Evolutionary conservation across 2,329 filamentous ascomycete species (phyloP), one percentile per base, ranked within the genome.

Genomic region (Curvularia spicifera): DNA sequence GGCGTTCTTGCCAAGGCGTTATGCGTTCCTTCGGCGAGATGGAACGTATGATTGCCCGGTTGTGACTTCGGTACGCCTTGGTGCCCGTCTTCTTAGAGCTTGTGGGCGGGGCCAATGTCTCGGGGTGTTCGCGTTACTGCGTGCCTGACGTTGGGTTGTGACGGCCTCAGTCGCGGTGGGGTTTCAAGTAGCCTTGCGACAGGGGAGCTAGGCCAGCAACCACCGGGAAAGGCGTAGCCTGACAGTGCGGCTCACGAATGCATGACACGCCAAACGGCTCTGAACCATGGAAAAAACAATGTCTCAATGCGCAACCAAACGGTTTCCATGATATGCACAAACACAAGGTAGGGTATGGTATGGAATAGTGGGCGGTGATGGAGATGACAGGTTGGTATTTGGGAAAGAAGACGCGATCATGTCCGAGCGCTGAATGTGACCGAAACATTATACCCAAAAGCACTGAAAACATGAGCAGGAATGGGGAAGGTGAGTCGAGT

Each of bases 1-100:
- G 63, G 57, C 43, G 52, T 53, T 61, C 47, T 15, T 57, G 71
- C 67, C 66, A 69, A 69, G 69, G 58, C 48, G 53, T 71, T 60
- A 76, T 72, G 73, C 72, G 56, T 33, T 68, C 61, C 70, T 51
- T 56, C 56, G 40, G 67, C 54, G 49, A 70, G 63, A 65, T 72
- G 67, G 66, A 66, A 71, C 69, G 71, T 74, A 62, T 75, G 72
- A 75, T 74, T 68, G 63, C 55, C 72, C 56, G 66, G 53, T 62
- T 72, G 71, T 63, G 67, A 74, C 73, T 63, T 71, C 67, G 70
- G 50, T 60, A 64, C 53, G 65, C 64, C 62, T 70, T 71, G 71
- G 55, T 51, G 53, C 18, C 60, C 44, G 45, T 39, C 55, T 56
- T 44, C 40, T 61, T 70, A 65, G 65, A 64, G 60, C 56, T 63